Base-by-base conservation (phyloP, 441 rosid species). In the Syzygium malaccense region DNA sequence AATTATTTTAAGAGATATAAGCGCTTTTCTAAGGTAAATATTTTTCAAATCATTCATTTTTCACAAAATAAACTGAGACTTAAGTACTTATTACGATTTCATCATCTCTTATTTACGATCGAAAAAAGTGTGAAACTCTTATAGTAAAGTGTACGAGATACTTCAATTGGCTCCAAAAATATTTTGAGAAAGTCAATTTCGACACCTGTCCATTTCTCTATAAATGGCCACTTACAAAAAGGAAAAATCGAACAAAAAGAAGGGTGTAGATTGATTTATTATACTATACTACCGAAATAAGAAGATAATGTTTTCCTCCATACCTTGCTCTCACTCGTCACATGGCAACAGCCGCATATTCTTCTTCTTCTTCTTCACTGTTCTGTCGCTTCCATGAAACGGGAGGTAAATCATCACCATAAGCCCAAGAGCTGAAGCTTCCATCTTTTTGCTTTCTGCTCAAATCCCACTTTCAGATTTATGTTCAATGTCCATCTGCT, bases 21-120 rank as follows among this genome's bases (percentile, higher is more conserved):
- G 0, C 1, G 2, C 28, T 4, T 28, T 28, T 60, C 14, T 28
- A 0, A 28, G 6, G 1, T 0, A 53, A 45, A 45, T 45, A 45
- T 45, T 45, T 4, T 53, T 53, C 54, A 14, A 53, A 53, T 53
- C 3, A 6, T 14, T 60, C 3, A 28, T 28, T 28, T 60, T 0
- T 60, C 1, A 5, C 0, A 1, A 28, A 60, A 60, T 60, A 60
- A 60, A 6, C 11, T 0, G 0, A 45, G 48, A 7, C 48, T 45
- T 45, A 45, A 45, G 48, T 45, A 45, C 48, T 45, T 7, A 45
- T 45, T 45, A 45, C 9, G 9, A 45, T 45, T 45, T 45, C 9
- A 45, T 45, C 48, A 7, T 45, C 48, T 45, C 48, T 45, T 45
- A 45, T 45, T 45, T 45, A 7, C 2, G 48, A 45, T 45, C 9